Evolutionary conservation across 208 protist genomes (phyloP).

Genomic region (Herpetomonas tarakana): DNA sequence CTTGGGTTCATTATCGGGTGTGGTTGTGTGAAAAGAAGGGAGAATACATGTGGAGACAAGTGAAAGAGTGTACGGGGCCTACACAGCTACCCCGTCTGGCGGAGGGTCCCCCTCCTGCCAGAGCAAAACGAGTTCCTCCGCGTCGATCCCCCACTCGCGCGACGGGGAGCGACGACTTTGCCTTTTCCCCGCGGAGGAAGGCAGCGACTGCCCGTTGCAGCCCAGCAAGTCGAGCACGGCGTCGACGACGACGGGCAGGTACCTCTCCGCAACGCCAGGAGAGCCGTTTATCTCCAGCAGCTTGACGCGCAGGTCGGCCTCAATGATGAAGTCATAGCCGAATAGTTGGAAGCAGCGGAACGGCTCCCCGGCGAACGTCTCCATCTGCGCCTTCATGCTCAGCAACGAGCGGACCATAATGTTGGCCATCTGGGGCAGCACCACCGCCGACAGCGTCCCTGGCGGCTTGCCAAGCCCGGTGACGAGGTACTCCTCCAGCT

Average conservation of each 20-base stretch:
- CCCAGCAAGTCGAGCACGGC: conserved; percentile 42
- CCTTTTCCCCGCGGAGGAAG: too few relatives aligned
- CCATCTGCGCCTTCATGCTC: conserved; percentile 42
- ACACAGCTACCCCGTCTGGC: conserved; percentile 49
- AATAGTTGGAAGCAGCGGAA: conserved; percentile 89
- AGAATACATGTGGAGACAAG: too few relatives aligned
- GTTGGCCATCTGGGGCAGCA: conserved; percentile 66
- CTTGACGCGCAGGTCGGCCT: conserved; percentile 58
- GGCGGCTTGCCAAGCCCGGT: conserved; percentile 22
- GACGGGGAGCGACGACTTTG: too few relatives aligned
- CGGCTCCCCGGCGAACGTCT: conserved; percentile 43
- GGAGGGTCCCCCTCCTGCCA: conserved; percentile 62
- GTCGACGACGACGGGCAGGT: conserved; percentile 46
- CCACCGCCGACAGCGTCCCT: conserved; percentile 30
- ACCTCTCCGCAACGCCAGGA: conserved; percentile 71
- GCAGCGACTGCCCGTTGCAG: conserved; percentile 7
- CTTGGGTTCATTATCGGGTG: too few relatives aligned
- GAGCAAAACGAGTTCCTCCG: conserved; percentile 58
- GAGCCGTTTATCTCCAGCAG: conserved; percentile 92
- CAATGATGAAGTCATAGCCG: conserved; percentile 88
- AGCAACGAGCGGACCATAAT: conserved; percentile 75
- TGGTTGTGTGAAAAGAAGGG: too few relatives aligned
- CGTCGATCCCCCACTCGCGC: conserved; percentile 47
- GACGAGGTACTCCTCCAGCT: conserved; percentile 53
- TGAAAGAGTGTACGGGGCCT: too few relatives aligned